Conservation (phyloP, 805 yeast species). For the Candida railenensis region DNA sequence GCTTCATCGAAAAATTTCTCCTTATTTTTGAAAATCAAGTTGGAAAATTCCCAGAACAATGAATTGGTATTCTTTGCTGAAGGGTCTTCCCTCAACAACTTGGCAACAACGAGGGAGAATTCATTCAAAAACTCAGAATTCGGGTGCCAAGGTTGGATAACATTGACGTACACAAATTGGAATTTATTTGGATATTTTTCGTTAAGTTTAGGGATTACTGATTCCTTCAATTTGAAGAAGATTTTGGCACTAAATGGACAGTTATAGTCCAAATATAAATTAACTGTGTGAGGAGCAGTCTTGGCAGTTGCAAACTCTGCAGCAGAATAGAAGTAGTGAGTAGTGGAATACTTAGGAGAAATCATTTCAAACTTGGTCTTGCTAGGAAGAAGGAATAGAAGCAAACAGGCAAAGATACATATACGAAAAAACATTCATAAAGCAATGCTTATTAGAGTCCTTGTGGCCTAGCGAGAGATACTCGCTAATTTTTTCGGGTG, state of each 20-base stretch:
- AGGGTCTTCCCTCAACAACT: conserved; percentile 45
- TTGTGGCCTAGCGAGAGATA: too few species aligned
- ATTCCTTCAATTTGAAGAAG: conserved; percentile 52
- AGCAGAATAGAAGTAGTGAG: conserved; percentile 31
- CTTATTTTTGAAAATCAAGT: conserved; percentile 55
- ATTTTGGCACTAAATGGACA: conserved; percentile 74
- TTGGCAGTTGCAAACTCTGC: conserved; percentile 14
- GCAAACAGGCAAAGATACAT: too few species aligned
- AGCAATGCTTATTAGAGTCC: too few species aligned
- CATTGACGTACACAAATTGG: conserved; percentile 65
- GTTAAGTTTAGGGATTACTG: conserved; percentile 53
- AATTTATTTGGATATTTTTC: conserved; percentile 47
- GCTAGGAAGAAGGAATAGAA: too few species aligned
- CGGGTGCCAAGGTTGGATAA: conserved; percentile 92
- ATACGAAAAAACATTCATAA: too few species aligned
- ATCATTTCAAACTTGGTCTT: too few species aligned
- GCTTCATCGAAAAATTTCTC: conserved; percentile 61
- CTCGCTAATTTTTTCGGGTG: too few species aligned
- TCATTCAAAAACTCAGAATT: conserved; percentile 68
- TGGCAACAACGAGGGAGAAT: conserved; percentile 68
- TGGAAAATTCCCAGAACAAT: conserved; percentile 48
- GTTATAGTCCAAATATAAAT: conserved; percentile 69
- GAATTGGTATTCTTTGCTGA: conserved; percentile 17
- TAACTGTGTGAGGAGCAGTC: conserved; percentile 46
- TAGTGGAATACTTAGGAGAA: conserved; percentile 40